These are phyloP conservation scores for Metschnikowia anglica DNA, from an alignment of 805 yeast species.

Conservation along the genomic window DNA sequence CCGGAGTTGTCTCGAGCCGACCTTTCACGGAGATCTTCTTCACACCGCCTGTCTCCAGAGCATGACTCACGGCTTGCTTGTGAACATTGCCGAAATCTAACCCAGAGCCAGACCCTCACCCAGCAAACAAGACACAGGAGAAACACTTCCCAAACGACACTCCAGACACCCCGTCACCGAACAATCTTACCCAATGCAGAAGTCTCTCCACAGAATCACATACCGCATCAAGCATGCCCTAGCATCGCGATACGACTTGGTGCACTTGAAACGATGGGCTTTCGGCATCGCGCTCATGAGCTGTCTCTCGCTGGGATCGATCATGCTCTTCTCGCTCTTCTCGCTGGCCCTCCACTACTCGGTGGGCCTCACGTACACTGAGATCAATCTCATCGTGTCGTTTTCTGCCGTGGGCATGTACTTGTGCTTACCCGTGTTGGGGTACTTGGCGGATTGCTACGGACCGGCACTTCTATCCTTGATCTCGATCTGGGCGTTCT, in stretches of 20 bases:
- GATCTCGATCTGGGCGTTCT: constrained; percentile 56
- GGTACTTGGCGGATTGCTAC: constrained; percentile 79
- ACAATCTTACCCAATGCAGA: constrained; percentile 6
- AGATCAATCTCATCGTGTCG: constrained; percentile 70
- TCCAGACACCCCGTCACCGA: not conserved
- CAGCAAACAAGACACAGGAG: not conserved
- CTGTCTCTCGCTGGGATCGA: constrained; percentile 79
- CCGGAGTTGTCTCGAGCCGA: too few relatives aligned
- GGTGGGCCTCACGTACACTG: constrained; percentile 62
- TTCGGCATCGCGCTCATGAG: constrained; percentile 57
- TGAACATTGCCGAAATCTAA: not conserved
- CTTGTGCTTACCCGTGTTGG: constrained; percentile 76
- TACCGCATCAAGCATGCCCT: constrained; percentile 48
- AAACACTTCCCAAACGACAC: not conserved
- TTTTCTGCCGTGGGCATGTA: constrained; percentile 79
- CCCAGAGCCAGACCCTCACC: too few relatives aligned
- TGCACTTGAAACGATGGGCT: constrained; percentile 47
- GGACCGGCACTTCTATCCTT: constrained; percentile 75
- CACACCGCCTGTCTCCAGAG: too few relatives aligned
- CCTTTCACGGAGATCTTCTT: too few relatives aligned
- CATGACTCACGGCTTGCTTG: too few relatives aligned
- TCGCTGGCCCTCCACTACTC: constrained; percentile 62
- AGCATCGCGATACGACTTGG: constrained; percentile 41
- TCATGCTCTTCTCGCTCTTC: constrained; percentile 77
- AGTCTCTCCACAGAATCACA: constrained; percentile 27